Evolutionary conservation across 2,329 filamentous ascomycete genomes (phyloP).

Genomic region (Xylaria sp.): DNA sequence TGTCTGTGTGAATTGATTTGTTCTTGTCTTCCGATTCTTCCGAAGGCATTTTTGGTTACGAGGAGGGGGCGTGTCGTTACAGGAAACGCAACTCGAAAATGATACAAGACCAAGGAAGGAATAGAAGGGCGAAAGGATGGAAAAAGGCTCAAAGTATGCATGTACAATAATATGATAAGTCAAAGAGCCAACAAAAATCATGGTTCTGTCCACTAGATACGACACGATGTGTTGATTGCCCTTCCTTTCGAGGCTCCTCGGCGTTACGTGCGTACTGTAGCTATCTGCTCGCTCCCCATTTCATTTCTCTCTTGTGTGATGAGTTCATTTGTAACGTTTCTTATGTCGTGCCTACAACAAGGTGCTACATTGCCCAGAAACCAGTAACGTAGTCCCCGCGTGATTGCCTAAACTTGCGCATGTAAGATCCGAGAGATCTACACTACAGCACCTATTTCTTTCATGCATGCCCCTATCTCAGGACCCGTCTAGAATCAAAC

Average conservation of each 20-base stretch:
- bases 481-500: constrained; percentile 5
- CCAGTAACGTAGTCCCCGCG: constrained; percentile 9
- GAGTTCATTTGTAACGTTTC: not conserved
- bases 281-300: no score
- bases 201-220: constrained; percentile 7
- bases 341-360: not conserved
- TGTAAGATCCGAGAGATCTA: constrained; percentile 23
- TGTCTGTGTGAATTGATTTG: not conserved
- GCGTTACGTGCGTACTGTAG: no score
- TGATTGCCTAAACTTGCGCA: constrained; percentile 22
- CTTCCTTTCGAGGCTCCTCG: not conserved
- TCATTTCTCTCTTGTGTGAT: not conserved
- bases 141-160: not conserved
- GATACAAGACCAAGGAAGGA: not conserved
- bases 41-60: not conserved
- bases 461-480: constrained; percentile 1
- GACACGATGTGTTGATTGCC: not conserved
- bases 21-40: no score
- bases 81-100: constrained; percentile 6
- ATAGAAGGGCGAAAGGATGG: not conserved
- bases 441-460: constrained; percentile 12
- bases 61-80: constrained; percentile 17
- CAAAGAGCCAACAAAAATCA: constrained; percentile 3
- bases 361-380: no score
- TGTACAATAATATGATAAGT: constrained; percentile 24